Percentiles rank a stretch among this genome's conserved stretches.
These are phyloP conservation scores for Aspergillus sp. DNA, from an alignment of 2,329 filamentous ascomycete genomes.

Conservation along the genomic window DNA sequence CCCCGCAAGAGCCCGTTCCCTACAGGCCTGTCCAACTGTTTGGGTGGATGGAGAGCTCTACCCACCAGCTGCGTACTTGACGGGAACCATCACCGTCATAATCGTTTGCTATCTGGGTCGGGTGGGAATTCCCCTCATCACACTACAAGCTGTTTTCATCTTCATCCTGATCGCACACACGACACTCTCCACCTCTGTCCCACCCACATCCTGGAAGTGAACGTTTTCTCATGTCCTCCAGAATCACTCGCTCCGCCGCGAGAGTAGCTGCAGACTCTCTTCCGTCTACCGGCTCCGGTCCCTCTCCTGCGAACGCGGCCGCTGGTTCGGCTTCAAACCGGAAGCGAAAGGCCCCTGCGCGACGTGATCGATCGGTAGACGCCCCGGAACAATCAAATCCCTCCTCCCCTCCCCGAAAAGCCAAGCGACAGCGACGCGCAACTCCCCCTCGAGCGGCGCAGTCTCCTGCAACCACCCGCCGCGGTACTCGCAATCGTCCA, in stretches of 20 bases:
- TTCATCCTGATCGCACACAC: neutral
- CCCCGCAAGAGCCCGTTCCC: constrained; percentile 1
- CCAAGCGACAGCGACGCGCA: constrained; percentile 71
- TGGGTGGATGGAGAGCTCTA: constrained; percentile 6
- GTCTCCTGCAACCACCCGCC: constrained; percentile 47
- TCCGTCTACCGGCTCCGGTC: constrained; percentile 45
- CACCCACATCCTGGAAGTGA: constrained; percentile 25
- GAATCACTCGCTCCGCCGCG: constrained; percentile 93
- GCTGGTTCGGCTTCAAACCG: constrained; percentile 55
- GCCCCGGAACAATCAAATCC: constrained; percentile 35
- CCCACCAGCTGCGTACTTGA: neutral
- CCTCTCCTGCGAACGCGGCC: constrained; percentile 43
- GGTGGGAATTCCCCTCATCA: neutral
- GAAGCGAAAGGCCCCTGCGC: constrained; percentile 73
- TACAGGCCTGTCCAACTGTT: neutral
- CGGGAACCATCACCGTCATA: neutral
- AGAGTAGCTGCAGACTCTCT: constrained; percentile 73
- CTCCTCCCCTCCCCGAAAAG: constrained; percentile 54
- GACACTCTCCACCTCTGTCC: constrained; percentile 2
- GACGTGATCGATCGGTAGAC: constrained; percentile 49
- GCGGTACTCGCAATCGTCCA: constrained; percentile 36
- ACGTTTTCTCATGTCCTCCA: constrained; percentile 83
- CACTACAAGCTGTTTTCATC: neutral
- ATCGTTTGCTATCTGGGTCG: neutral
- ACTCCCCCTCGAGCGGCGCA: constrained; percentile 46